Percentiles rank a stretch among this genome's conserved stretches.
Conservation (phyloP, 352 stramenopile species). For the Pythium aristosporum region DNA sequence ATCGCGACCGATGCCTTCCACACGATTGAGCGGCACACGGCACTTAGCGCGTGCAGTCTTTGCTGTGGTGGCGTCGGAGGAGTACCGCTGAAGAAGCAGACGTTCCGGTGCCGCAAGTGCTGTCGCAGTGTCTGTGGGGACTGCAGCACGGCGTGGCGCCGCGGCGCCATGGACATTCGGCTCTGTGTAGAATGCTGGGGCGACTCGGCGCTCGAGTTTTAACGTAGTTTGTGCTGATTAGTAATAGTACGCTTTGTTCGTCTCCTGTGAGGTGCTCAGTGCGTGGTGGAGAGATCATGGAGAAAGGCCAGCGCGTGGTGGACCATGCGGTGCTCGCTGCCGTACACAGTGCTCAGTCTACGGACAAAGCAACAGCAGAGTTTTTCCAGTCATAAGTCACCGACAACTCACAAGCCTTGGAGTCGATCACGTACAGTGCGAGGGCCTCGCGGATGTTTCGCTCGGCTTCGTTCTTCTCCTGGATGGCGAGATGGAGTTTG, state of each 20-base stretch:
- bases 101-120: slow-evolving; percentile 28
- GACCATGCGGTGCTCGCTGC: slow-evolving; percentile 14
- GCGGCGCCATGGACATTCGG: slow-evolving; percentile 18
- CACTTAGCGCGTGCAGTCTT: slow-evolving; percentile 7
- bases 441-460: slow-evolving; percentile 15
- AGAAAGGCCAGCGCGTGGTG: slow-evolving; percentile 6
- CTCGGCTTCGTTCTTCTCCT: background rate
- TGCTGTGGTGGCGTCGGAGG: slow-evolving; percentile 1
- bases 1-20: slow-evolving; percentile 3
- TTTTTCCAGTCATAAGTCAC: background rate
- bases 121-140: slow-evolving; percentile 14
- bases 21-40: background rate
- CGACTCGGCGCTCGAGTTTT: slow-evolving; percentile 20
- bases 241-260: background rate
- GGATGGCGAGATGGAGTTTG: background rate
- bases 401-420: background rate
- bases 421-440: slow-evolving; percentile 13
- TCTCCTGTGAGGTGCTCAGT: background rate
- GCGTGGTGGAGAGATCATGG: background rate
- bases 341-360: slow-evolving; percentile 19
- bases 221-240: background rate
- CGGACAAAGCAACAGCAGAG: too few species aligned
- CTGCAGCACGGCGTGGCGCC: slow-evolving; percentile 17
- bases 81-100: background rate
- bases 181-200: slow-evolving; percentile 30